Conservation (phyloP, 2,329 filamentous ascomycete genomes). For the Talaromyces sp. region DNA sequence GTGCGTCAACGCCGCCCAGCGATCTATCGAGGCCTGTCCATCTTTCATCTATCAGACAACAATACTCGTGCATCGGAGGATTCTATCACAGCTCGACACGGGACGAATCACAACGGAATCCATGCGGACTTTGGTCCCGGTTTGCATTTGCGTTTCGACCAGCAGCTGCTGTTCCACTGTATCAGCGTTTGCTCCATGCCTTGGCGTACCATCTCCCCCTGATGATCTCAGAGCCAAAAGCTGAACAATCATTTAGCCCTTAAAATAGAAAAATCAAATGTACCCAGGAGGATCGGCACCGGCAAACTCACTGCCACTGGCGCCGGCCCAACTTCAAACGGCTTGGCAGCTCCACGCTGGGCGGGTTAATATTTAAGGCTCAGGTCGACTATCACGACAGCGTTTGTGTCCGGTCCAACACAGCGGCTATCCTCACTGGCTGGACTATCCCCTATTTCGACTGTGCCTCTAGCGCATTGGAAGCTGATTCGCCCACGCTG, state of each 20-base stretch:
- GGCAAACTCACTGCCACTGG: neutral
- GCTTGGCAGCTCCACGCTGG: neutral
- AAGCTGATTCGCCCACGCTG: neutral
- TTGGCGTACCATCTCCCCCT: neutral
- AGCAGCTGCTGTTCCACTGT: neutral
- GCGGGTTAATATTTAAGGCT: neutral
- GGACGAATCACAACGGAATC: neutral
- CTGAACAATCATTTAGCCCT: neutral
- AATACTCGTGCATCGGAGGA: neutral
- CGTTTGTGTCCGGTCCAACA: neutral
- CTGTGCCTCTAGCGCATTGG: neutral
- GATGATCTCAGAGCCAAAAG: neutral
- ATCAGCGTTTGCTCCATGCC: neutral
- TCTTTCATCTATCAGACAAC: neutral
- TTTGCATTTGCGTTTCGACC: neutral
- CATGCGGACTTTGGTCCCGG: neutral
- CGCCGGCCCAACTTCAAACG: neutral
- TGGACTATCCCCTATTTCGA: neutral
- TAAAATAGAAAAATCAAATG: neutral
- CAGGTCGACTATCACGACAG: neutral
- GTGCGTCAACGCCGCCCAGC: neutral
- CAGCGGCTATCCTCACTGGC: neutral
- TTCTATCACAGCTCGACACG: neutral
- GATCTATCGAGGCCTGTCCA: neutral
- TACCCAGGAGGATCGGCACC: neutral